phyloP scores from a whole-genome alignment of 2,329 filamentous ascomycete genomes.

The Clonostachys byssicola region DNA sequence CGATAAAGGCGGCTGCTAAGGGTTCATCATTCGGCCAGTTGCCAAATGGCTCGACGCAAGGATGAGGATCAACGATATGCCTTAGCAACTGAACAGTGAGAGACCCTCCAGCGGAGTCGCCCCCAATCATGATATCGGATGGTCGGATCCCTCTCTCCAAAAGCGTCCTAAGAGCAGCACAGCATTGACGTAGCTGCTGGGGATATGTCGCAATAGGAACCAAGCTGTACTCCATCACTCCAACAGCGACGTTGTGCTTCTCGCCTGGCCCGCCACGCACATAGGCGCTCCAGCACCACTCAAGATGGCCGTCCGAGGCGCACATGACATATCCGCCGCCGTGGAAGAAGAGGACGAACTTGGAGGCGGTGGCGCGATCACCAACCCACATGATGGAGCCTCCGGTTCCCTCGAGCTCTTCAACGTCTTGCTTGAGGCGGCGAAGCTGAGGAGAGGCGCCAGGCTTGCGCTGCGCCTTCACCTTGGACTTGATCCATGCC shows the following conservation, averaged over 20 bases:
- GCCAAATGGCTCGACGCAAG: neutral
- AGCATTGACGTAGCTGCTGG: conserved; percentile 13
- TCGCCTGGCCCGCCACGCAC: neutral
- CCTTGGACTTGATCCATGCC: neutral
- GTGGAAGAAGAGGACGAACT: conserved; percentile 1
- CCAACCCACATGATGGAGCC: neutral
- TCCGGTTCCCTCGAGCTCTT: too few species aligned
- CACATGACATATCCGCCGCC: conserved; percentile 3
- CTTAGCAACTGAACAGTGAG: conserved; percentile 19
- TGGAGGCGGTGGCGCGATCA: neutral
- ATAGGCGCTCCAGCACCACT: neutral
- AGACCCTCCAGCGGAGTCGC: conserved; percentile 25
- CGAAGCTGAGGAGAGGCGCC: too few species aligned
- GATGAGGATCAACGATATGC: conserved; percentile 19
- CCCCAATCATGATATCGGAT: conserved; percentile 18
- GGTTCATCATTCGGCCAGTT: too few species aligned
- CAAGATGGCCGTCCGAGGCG: neutral
- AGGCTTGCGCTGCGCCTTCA: too few species aligned
- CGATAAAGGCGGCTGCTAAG: too few species aligned
- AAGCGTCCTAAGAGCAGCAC: conserved; percentile 11
- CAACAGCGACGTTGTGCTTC: conserved; percentile 9
- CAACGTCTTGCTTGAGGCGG: too few species aligned
- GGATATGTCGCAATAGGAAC: conserved; percentile 17
- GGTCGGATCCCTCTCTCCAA: neutral
- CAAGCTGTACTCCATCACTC: conserved; percentile 21